phyloP scores from a whole-genome alignment of 768 basidiomycete genomes.

The Sutorius australiensis region DNA sequence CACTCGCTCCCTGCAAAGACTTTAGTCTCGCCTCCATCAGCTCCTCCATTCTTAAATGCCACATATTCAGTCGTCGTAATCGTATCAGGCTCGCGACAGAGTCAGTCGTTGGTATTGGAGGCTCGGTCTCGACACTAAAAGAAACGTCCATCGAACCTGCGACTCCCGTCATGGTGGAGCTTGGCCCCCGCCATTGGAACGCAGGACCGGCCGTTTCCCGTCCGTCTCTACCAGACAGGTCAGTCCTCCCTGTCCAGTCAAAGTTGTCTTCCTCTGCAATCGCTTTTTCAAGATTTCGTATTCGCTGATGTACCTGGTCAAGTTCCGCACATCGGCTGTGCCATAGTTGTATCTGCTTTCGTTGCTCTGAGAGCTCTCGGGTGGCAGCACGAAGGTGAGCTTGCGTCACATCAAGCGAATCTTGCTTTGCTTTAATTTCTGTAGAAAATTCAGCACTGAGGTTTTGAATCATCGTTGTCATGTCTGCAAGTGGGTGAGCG shows the following conservation, averaged over 20 bases:
- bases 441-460: constrained; percentile 74
- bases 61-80: constrained; percentile 72
- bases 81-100: constrained; percentile 58
- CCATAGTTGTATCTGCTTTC: constrained; percentile 78
- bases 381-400: constrained; percentile 86
- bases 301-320: constrained; percentile 76
- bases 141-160: constrained; percentile 62
- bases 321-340: constrained; percentile 71
- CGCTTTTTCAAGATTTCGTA: constrained; percentile 81
- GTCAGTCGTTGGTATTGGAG: constrained; percentile 61
- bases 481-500: constrained; percentile 48
- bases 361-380: constrained; percentile 84
- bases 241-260: constrained; percentile 83
- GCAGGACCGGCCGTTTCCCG: constrained; percentile 42
- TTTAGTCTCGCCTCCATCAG: constrained; percentile 68
- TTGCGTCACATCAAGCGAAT: constrained; percentile 82
- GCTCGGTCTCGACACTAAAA: constrained; percentile 66
- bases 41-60: constrained; percentile 78
- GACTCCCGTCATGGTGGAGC: constrained; percentile 63
- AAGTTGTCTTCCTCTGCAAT: constrained; percentile 74
- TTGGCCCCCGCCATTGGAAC: constrained; percentile 66
- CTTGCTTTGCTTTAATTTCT: constrained; percentile 86
- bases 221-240: constrained; percentile 39
- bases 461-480: constrained; percentile 79
- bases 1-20: constrained; percentile 71